Evolutionary conservation across 345 rosid genomes (phyloP).

Genomic region (Jatropha curcas): DNA sequence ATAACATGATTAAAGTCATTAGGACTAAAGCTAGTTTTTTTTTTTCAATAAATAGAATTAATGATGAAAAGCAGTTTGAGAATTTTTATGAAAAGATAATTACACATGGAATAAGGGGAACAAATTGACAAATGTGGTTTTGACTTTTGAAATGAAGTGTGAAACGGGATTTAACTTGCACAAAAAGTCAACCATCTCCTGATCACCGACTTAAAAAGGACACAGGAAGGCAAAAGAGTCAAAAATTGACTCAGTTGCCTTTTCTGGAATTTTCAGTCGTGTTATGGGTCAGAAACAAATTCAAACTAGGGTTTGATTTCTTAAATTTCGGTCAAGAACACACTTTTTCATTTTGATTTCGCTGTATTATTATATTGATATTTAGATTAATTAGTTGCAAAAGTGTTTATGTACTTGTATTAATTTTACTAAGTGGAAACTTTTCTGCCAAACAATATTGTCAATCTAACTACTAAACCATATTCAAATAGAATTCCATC

Average conservation of each 20-base stretch:
- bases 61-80: background rate
- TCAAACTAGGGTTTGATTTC: slow-evolving; percentile 18
- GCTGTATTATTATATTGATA: background rate
- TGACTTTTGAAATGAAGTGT: background rate
- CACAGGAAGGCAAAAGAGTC: background rate
- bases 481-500: background rate
- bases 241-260: background rate
- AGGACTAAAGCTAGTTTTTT: no score
- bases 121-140: background rate
- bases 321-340: slow-evolving; percentile 20
- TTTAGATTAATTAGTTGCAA: background rate
- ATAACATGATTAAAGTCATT: no score
- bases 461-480: background rate
- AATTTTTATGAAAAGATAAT: background rate
- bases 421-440: background rate
- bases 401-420: background rate
- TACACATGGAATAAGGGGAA: background rate
- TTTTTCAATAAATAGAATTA: background rate
- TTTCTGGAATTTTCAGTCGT: background rate
- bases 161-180: slow-evolving; percentile 6
- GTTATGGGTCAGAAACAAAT: slow-evolving; percentile 11
- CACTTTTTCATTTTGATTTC: background rate
- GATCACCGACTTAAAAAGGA: background rate
- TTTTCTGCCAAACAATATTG: no score
- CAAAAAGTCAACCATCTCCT: background rate